Base-by-base conservation (phyloP, 1,284 basidiomycete genomes). In the Gomphus sp. region DNA sequence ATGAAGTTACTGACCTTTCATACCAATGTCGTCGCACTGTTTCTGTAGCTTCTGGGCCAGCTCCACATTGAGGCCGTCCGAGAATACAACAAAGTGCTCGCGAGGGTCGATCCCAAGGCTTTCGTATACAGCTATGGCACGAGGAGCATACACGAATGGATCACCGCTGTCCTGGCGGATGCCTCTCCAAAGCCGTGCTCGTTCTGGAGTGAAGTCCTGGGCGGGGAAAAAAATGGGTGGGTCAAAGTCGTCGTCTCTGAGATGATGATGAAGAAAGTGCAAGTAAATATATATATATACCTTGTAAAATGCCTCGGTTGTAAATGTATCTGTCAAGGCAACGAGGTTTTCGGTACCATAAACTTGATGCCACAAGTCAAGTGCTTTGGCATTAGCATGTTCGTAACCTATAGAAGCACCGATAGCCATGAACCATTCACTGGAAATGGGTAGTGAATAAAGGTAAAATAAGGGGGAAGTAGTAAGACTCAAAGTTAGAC, bases 341-440 rank as follows among this genome's bases (percentile, higher is more conserved):
- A 91, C 82, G 56, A 85, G 76, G 0, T 76, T 69, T 6, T 72
- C 71, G 33, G 80, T 71, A 0, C 79, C 77, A 66, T 93, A 95
- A 7, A 85, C 80, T 52, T 80, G 71, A 68, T 96, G 89, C 94
- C 94, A 98, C 57, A 92, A 77, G 53, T 87, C 79, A 69, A 97
- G 76, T 0, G 92, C 90, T 8, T 75, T 72, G 0, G 77, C 74
- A 69, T 96, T 93, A 18, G 85, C 86, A 45, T 80, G 72, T 59
- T 85, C 80, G 68, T 97, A 97, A 1, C 93, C 92, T 63, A 79
- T 80, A 61, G 91, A 67, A 2, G 93, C 92, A 9, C 86, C 93
- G 56, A 95, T 79, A 50, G 87, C 94, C 94, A 98, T 98, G 68
- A 92, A 93, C 91, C 93, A 96, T 73, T 98, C 93, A 69, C 89